A percentile compares a stretch with the other conserved stretches of the same genome.
Conservation (phyloP, 1,284 basidiomycete species). For the Tetrapyrgos nigripes region DNA sequence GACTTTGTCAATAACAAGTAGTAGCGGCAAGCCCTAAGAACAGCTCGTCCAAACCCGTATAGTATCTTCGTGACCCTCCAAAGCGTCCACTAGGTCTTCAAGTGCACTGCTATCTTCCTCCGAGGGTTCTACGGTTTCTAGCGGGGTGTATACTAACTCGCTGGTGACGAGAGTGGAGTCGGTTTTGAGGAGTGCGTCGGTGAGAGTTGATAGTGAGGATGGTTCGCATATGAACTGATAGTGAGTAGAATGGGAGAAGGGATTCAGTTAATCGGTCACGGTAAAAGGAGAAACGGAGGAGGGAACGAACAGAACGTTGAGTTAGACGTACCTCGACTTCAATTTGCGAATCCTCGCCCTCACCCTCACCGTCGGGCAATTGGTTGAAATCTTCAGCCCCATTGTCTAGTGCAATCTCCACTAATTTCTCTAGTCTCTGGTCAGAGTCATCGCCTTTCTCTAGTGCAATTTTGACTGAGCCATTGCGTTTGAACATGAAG, state of each 20-base stretch:
- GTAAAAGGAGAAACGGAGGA: not conserved
- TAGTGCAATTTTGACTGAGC: constrained; percentile 64
- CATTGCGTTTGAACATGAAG: constrained; percentile 80
- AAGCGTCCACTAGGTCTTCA: constrained; percentile 53
- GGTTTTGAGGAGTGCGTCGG: constrained; percentile 44
- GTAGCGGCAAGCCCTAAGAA: not conserved
- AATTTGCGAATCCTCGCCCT: constrained; percentile 28
- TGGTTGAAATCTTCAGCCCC: constrained; percentile 64
- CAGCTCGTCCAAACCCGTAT: constrained; percentile 66
- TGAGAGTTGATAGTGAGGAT: constrained; percentile 51
- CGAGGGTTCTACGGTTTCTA: constrained; percentile 44
- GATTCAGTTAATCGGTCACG: not conserved
- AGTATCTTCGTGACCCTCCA: constrained; percentile 71
- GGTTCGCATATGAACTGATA: constrained; percentile 63
- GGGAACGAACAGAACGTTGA: no score
- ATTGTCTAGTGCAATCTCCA: constrained; percentile 54
- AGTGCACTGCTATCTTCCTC: constrained; percentile 52
- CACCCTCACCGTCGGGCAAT: constrained; percentile 25
- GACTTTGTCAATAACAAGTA: no score
- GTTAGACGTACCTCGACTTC: constrained; percentile 49
- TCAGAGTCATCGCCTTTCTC: constrained; percentile 50
- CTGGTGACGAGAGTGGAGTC: constrained; percentile 51
- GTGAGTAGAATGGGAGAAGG: constrained; percentile 1
- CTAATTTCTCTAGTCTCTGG: constrained; percentile 50
- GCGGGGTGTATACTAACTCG: constrained; percentile 63